Conservation (phyloP, 2,329 filamentous ascomycete species). For the Trichoderma oligosporum region DNA sequence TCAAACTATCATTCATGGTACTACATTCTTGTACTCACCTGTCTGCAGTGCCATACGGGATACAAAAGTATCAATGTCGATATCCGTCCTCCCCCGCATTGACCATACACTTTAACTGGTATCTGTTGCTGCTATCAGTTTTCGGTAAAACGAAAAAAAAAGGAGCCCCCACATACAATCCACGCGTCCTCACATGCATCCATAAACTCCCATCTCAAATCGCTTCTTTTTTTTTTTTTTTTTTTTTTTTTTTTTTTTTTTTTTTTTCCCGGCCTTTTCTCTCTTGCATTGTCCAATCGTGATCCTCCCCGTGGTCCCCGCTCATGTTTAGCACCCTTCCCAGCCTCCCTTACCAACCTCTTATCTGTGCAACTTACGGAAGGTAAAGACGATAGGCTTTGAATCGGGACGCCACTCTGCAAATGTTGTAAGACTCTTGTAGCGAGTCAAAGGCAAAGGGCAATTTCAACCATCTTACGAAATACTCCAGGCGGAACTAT, state of each 20-base stretch:
- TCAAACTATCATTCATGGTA: no score
- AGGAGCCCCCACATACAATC: slow-evolving; percentile 3
- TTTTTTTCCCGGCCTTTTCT: no score
- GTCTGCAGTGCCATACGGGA: not conserved
- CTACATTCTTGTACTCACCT: no score
- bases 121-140: not conserved
- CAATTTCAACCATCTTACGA: no score
- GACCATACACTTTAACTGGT: not conserved
- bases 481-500: not conserved
- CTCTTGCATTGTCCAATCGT: slow-evolving; percentile 18
- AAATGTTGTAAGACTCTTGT: slow-evolving; percentile 1
- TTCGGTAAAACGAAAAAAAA: slow-evolving; percentile 10
- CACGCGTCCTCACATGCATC: slow-evolving; percentile 12
- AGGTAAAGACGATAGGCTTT: slow-evolving; percentile 2
- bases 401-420: not conserved
- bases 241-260: no score
- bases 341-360: slow-evolving; percentile 19
- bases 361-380: slow-evolving; percentile 7
- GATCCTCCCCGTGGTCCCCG: slow-evolving; percentile 7
- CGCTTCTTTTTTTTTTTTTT: no score
- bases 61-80: not conserved
- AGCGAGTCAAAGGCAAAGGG: not conserved
- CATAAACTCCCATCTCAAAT: not conserved
- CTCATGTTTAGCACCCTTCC: no score
- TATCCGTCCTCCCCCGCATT: not conserved